These are phyloP conservation scores for Pseudogymnoascus sp. DNA, from an alignment of 2,329 filamentous ascomycete species.

Conservation along the genomic window DNA sequence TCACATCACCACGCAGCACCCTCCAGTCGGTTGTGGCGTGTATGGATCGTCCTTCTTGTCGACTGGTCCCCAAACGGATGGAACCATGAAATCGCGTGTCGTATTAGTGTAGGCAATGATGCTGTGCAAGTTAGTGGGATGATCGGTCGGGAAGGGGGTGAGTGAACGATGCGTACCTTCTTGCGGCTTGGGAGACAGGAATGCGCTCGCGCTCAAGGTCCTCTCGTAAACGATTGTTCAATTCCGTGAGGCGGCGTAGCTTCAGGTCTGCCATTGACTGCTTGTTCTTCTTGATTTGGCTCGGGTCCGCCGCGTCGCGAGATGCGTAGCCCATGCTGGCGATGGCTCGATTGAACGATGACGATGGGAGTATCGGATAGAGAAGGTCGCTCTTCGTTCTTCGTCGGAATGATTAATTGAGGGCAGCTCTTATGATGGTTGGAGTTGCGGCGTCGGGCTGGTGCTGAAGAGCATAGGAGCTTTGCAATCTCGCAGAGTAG, in stretches of 20 bases:
- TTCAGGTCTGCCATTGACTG: slow-evolving; percentile 99
- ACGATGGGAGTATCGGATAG: background rate
- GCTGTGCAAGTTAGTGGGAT: slow-evolving; percentile 42
- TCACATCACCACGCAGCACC: slow-evolving; percentile 93
- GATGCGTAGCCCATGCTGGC: slow-evolving; percentile 47
- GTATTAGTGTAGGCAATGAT: slow-evolving; percentile 98
- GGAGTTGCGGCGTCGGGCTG: background rate
- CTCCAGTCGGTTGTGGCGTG: slow-evolving; percentile 83
- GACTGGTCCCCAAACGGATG: slow-evolving; percentile 90
- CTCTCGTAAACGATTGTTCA: slow-evolving; percentile 92
- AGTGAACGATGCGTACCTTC: slow-evolving; percentile 53
- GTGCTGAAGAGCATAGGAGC: background rate
- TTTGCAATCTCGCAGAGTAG: background rate
- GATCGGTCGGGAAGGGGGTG: slow-evolving; percentile 10
- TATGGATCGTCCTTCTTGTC: slow-evolving; percentile 98
- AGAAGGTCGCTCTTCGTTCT: background rate
- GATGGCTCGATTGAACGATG: background rate
- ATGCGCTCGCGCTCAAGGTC: slow-evolving; percentile 93
- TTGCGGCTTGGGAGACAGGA: slow-evolving; percentile 87
- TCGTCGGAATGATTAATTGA: background rate
- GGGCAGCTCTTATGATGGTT: background rate
- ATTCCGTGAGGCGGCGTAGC: slow-evolving; percentile 87
- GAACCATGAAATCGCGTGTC: slow-evolving; percentile 99
- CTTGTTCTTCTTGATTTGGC: slow-evolving; percentile 82
- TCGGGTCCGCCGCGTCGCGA: slow-evolving; percentile 59